Conservation (phyloP, 768 basidiomycete genomes). For the Boletus subcaerulescens region DNA sequence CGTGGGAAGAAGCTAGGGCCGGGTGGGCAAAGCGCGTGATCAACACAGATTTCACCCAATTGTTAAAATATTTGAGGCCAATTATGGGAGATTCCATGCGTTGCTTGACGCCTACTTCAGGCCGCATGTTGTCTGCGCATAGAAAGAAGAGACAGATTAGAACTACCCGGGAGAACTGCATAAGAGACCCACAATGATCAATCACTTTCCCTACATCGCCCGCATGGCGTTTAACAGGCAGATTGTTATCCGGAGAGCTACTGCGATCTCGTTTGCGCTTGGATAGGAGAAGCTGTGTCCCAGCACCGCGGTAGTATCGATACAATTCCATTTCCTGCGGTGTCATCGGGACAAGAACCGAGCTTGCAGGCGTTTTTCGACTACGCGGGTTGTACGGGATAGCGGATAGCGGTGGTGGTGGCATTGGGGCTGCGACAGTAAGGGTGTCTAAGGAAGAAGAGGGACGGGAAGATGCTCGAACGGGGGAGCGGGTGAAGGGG, state of each 20-base stretch:
- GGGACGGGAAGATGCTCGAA: constrained; percentile 29
- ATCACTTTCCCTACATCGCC: constrained; percentile 75
- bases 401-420: constrained; percentile 27
- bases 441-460: constrained; percentile 35
- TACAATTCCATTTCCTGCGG: constrained; percentile 58
- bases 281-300: constrained; percentile 45
- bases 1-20: constrained; percentile 45
- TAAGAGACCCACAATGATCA: constrained; percentile 64
- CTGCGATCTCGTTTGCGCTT: constrained; percentile 53
- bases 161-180: not conserved
- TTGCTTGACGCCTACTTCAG: constrained; percentile 83
- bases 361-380: constrained; percentile 57
- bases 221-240: constrained; percentile 49
- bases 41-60: constrained; percentile 98
- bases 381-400: constrained; percentile 65
- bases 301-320: constrained; percentile 54
- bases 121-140: constrained; percentile 80
- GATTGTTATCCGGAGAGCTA: constrained; percentile 37
- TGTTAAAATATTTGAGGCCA: constrained; percentile 96
- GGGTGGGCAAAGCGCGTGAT: constrained; percentile 88
- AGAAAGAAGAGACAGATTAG: constrained; percentile 5
- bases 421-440: constrained; percentile 26
- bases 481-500: constrained; percentile 29
- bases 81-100: constrained; percentile 92
- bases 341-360: constrained; percentile 64